Percentiles rank a stretch among this genome's conserved stretches.
Conservation (phyloP, 2,329 filamentous ascomycete genomes). For the Microdochium trichocladiopsis region DNA sequence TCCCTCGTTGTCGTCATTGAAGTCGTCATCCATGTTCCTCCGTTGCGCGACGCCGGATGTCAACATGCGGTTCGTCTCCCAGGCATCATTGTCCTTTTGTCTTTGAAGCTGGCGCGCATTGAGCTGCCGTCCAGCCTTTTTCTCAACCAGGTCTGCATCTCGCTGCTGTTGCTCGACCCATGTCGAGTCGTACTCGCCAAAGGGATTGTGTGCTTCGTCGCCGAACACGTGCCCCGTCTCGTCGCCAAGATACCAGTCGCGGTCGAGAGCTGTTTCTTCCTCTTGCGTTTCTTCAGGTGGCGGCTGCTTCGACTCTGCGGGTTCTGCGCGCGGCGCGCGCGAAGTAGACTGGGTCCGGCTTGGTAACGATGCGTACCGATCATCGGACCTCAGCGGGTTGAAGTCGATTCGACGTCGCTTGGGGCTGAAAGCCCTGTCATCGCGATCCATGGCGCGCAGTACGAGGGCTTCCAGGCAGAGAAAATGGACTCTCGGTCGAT, state of each 20-base stretch:
- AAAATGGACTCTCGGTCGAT: too few species aligned
- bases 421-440: constrained; percentile 36
- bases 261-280: constrained; percentile 70
- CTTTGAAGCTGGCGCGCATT: constrained; percentile 75
- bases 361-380: constrained; percentile 48
- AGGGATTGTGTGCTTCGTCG: constrained; percentile 89
- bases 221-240: constrained; percentile 79
- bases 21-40: constrained; percentile 72
- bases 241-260: constrained; percentile 89
- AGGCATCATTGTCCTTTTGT: constrained; percentile 91
- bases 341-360: constrained; percentile 28
- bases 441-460: constrained; percentile 17
- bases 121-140: constrained; percentile 64
- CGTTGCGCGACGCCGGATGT: constrained; percentile 92
- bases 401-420: constrained; percentile 63
- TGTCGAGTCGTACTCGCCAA: constrained; percentile 68
- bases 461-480: too few species aligned
- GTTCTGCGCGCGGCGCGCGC: constrained; percentile 41
- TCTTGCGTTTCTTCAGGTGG: constrained; percentile 57
- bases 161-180: constrained; percentile 64
- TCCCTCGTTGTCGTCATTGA: constrained; percentile 84
- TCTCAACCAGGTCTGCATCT: constrained; percentile 69
- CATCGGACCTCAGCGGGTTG: constrained; percentile 42
- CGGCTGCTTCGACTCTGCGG: constrained; percentile 44
- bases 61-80: constrained; percentile 98